Base-by-base conservation (phyloP, 352 stramenopile genomes). In the Peronospora belbahrii region DNA sequence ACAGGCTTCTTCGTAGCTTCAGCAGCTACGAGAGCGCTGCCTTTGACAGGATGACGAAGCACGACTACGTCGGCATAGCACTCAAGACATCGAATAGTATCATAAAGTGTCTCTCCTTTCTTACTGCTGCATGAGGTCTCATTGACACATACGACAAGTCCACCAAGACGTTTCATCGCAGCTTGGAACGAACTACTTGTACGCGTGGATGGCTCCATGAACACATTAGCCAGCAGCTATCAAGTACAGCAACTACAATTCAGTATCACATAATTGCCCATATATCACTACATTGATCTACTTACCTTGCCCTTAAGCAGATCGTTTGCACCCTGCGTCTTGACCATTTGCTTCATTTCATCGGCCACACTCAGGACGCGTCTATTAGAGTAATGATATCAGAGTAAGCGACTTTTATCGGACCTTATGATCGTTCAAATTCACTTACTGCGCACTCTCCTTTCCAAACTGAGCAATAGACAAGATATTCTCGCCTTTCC, bases 171-270 rank as follows among this genome's bases (percentile, higher is more conserved):
- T 47, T 96, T 72, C 90, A 99, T 98, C 15, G 97, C 96, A 15
- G 95, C 81, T 56, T 98, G 94, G 64, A 99, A 99, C 38, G 92
- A 98, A 67, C 92, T 98, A 52, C 83, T 96, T 18, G 96, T 99
- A 40, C 97, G 83, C 20, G 97, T 99, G 32, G 90, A 98, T 17
- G 95, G 94, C 77, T 99, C 97, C 65, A 97, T 98, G 65, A 99
- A 99, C 25, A 99, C 85, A 22, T 91, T 97, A 9, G 87, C 95
- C 35, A 99, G 67, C 25, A 99, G 67, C 68, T 91, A 61, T 45
- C 19, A 40, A 35, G 13, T 53, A 5, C 10, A 42, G 22, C 15
- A 51, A 28, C n/a, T n/a, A n/a, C 8, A 40, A 7, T 19, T 19
- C 4, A 34, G 9, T 4, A 43, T n/a, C 13, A 42, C n/a, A 14